phyloP scores from a whole-genome alignment of 2,329 filamentous ascomycete genomes.

The Colletotrichum sojae region DNA sequence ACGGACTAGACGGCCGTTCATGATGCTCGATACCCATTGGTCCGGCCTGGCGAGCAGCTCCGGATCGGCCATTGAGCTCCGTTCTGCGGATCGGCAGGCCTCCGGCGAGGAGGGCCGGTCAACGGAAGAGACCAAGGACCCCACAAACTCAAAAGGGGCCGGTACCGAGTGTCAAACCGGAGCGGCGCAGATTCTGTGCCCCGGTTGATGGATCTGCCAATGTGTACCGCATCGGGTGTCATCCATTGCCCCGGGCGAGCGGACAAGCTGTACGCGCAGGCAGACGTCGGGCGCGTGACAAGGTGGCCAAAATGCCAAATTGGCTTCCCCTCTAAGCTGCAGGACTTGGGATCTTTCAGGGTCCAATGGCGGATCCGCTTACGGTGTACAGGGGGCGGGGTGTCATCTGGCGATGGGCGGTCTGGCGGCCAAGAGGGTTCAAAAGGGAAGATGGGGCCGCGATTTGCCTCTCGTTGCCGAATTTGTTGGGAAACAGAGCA shows the following conservation, averaged over 20 bases:
- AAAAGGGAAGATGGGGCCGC: slow-evolving; percentile 39
- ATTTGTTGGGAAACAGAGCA: slow-evolving; percentile 38
- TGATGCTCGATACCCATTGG: no score
- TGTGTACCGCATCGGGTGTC: not conserved
- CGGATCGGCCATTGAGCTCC: no score
- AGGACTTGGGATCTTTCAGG: slow-evolving; percentile 31
- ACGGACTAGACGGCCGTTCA: no score
- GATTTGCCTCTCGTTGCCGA: slow-evolving; percentile 34
- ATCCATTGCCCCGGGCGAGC: slow-evolving; percentile 14
- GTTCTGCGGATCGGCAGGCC: no score
- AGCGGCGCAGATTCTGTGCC: not conserved
- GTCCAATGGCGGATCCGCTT: slow-evolving; percentile 33
- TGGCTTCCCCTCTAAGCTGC: slow-evolving; percentile 30
- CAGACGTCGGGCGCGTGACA: slow-evolving; percentile 1
- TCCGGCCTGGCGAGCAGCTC: no score
- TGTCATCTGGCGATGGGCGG: slow-evolving; percentile 40
- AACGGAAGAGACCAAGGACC: no score
- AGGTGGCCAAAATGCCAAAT: slow-evolving; percentile 35
- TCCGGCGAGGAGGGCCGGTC: no score
- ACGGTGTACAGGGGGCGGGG: slow-evolving; percentile 22
- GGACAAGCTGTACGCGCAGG: slow-evolving; percentile 1
- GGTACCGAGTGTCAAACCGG: no score
- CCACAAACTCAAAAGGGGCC: no score
- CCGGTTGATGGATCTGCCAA: not conserved
- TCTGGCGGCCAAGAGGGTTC: slow-evolving; percentile 40